Evolutionary conservation across 768 basidiomycete genomes (phyloP).

Genomic region (Xerocomellus amylosporus): DNA sequence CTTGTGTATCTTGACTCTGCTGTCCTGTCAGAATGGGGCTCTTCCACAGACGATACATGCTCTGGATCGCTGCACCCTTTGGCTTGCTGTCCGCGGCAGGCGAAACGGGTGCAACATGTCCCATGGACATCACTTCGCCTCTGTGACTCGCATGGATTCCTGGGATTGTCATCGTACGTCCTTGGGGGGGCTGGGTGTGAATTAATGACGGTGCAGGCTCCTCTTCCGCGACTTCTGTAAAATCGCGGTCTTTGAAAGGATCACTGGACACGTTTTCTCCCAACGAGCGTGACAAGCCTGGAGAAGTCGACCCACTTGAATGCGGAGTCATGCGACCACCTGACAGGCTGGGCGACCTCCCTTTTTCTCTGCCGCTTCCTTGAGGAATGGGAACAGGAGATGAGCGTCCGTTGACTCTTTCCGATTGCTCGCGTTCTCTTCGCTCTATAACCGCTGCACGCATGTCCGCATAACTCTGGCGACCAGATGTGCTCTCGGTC

Average conservation of each 20-base stretch:
- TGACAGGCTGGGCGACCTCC: conserved; percentile 27
- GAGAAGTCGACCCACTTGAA: conserved; percentile 27
- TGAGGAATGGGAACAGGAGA: conserved; percentile 37
- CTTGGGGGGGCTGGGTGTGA: conserved; percentile 69
- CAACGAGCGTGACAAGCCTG: conserved; percentile 35
- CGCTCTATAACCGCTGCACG: conserved; percentile 73
- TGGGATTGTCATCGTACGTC: conserved; percentile 81
- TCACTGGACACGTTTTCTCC: conserved; percentile 26
- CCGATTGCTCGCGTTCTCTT: conserved; percentile 43
- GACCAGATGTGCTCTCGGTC: conserved; percentile 39
- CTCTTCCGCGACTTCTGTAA: conserved; percentile 29
- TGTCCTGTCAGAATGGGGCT: conserved; percentile 41
- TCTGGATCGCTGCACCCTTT: conserved; percentile 57
- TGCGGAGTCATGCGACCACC: conserved; percentile 21
- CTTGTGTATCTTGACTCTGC: conserved; percentile 14
- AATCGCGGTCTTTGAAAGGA: conserved; percentile 32
- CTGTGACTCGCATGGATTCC: conserved; percentile 82
- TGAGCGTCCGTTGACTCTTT: conserved; percentile 16
- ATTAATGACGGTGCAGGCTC: conserved; percentile 47
- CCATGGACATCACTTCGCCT: conserved; percentile 85
- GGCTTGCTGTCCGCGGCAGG: conserved; percentile 37
- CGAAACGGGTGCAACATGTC: conserved; percentile 57
- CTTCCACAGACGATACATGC: conserved; percentile 76
- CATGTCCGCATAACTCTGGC: conserved; percentile 70
- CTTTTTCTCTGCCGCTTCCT: conserved; percentile 23